Conservation (phyloP, 805 yeast species). For the Zygoascus tannicola region DNA sequence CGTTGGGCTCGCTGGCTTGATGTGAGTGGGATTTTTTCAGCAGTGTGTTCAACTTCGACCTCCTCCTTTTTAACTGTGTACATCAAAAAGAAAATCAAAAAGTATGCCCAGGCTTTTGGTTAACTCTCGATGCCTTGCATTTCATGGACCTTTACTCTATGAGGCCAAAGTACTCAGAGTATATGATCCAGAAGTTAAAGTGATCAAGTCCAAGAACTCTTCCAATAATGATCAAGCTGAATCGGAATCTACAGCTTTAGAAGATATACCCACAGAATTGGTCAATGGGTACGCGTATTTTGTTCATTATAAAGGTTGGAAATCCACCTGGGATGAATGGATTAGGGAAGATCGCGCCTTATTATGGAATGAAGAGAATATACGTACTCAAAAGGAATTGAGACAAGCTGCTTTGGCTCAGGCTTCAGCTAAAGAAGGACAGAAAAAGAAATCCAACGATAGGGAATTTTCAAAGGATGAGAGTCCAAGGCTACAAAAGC, state of each 20-base stretch:
- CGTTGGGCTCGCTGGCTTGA: too few species aligned
- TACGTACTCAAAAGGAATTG: constrained; percentile 52
- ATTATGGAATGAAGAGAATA: constrained; percentile 58
- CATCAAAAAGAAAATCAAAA: too few species aligned
- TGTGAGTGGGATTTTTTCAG: too few species aligned
- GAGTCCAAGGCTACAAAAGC: not conserved
- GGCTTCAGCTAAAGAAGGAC: constrained; percentile 8
- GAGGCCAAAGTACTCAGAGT: constrained; percentile 72
- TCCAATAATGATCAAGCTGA: constrained; percentile 8
- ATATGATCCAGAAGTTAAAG: constrained; percentile 41
- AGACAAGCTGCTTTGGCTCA: constrained; percentile 36
- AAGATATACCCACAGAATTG: constrained; percentile 31
- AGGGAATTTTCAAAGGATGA: not conserved
- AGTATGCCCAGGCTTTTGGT: constrained; percentile 9
- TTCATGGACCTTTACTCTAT: constrained; percentile 82
- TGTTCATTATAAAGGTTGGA: constrained; percentile 95
- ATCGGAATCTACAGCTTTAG: constrained; percentile 15
- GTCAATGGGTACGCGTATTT: constrained; percentile 40
- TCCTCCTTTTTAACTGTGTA: too few species aligned
- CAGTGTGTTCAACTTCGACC: too few species aligned
- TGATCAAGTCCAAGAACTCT: constrained; percentile 6
- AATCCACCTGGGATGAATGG: constrained; percentile 96
- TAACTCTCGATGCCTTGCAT: constrained; percentile 52
- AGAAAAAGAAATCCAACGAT: constrained; percentile 7
- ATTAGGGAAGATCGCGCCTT: constrained; percentile 60